phyloP scores from a whole-genome alignment of 768 basidiomycete species.

The Naganishia vaughanmartiniae region DNA sequence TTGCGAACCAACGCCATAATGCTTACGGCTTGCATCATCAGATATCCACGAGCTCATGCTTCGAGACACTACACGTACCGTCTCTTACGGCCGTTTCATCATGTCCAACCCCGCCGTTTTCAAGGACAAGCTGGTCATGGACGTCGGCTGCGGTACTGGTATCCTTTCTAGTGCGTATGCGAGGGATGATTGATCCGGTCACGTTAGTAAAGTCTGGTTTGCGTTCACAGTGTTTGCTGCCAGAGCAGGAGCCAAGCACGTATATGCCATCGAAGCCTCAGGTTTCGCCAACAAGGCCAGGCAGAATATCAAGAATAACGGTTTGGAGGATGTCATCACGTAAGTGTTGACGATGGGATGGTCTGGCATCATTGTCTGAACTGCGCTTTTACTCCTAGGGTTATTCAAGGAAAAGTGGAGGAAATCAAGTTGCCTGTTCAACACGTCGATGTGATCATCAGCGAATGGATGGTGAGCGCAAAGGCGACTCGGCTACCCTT shows the following conservation, averaged over 20 bases:
- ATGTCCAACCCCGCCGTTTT: constrained; percentile 76
- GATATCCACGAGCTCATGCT: constrained; percentile 97
- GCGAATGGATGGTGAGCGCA: constrained; percentile 87
- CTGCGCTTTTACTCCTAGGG: constrained; percentile 53
- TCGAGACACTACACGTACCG: constrained; percentile 87
- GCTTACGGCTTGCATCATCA: constrained; percentile 44
- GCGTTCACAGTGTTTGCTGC: constrained; percentile 68
- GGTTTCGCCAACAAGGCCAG: constrained; percentile 73
- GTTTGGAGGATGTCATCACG: constrained; percentile 68
- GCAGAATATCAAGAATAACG: constrained; percentile 73
- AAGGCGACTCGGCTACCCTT: neutral
- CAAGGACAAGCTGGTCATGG: constrained; percentile 79
- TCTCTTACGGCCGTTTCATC: constrained; percentile 89
- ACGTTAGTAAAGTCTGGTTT: neutral
- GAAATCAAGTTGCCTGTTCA: constrained; percentile 72
- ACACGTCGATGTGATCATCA: constrained; percentile 89
- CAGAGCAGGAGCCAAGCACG: constrained; percentile 79
- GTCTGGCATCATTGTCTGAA: neutral
- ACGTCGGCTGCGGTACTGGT: constrained; percentile 94
- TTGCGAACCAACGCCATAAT: neutral
- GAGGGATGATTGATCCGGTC: neutral
- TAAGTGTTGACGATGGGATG: constrained; percentile 38
- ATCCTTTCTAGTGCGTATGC: constrained; percentile 59
- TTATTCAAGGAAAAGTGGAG: constrained; percentile 87
- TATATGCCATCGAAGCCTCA: constrained; percentile 88